phyloP scores from a whole-genome alignment of 1,284 basidiomycete species.

The Neonothopanus nambi region DNA sequence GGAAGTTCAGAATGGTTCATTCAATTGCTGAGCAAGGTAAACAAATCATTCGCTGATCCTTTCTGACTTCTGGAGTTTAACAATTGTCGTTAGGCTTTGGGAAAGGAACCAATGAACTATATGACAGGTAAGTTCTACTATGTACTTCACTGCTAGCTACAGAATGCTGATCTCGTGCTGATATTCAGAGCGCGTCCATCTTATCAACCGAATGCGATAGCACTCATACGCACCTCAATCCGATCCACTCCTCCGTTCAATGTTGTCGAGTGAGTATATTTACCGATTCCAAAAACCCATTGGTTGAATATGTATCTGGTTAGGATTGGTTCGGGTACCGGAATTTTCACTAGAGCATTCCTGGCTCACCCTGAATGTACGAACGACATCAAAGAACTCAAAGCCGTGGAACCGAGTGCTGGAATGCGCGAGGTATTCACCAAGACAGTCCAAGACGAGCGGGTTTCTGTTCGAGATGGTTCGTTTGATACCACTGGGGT shows the following conservation, averaged over 20 bases:
- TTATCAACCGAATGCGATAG: slow-evolving; percentile 59
- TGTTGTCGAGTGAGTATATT: slow-evolving; percentile 61
- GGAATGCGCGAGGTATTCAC: slow-evolving; percentile 70
- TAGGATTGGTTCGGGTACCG: slow-evolving; percentile 74
- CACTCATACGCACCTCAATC: slow-evolving; percentile 53
- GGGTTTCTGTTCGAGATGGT: slow-evolving; percentile 57
- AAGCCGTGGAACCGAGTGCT: slow-evolving; percentile 71
- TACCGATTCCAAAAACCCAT: neutral
- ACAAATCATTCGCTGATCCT: no score
- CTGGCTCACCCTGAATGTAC: slow-evolving; percentile 62
- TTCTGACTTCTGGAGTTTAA: neutral
- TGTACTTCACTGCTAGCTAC: neutral
- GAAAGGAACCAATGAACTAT: slow-evolving; percentile 71
- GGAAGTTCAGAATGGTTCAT: neutral
- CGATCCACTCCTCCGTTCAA: slow-evolving; percentile 46
- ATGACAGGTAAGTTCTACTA: slow-evolving; percentile 64
- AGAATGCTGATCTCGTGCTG: neutral
- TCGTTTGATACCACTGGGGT: slow-evolving; percentile 63
- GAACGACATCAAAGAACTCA: slow-evolving; percentile 47
- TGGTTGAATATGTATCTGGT: neutral
- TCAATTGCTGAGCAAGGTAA: slow-evolving; percentile 5
- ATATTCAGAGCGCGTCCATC: slow-evolving; percentile 63
- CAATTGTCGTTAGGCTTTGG: slow-evolving; percentile 52
- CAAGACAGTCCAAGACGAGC: slow-evolving; percentile 49
- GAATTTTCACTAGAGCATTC: slow-evolving; percentile 77